These are phyloP conservation scores for Cytospora chrysosperma DNA, from an alignment of 2,329 filamentous ascomycete genomes.

Conservation along the genomic window DNA sequence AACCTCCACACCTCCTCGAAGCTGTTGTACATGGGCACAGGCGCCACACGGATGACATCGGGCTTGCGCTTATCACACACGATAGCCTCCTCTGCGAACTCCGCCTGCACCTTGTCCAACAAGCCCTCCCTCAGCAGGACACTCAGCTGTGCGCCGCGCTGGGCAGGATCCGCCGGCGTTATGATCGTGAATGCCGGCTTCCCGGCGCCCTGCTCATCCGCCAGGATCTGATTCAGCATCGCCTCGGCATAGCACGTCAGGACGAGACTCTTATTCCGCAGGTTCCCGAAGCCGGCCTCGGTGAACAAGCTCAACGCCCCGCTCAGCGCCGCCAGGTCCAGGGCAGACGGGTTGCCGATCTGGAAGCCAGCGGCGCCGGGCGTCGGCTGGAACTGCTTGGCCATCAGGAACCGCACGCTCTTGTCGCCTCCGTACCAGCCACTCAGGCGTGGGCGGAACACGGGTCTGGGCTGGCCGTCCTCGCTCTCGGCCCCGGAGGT, in stretches of 20 bases:
- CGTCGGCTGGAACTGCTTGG: slow-evolving; percentile 74
- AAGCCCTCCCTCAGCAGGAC: slow-evolving; percentile 66
- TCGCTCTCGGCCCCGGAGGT: slow-evolving; percentile 41
- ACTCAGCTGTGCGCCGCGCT: slow-evolving; percentile 78
- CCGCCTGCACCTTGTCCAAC: slow-evolving; percentile 64
- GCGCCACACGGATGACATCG: slow-evolving; percentile 80
- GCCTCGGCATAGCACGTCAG: slow-evolving; percentile 76
- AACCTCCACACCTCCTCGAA: slow-evolving; percentile 67
- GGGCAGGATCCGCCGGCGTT: slow-evolving; percentile 65
- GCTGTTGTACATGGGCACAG: slow-evolving; percentile 79
- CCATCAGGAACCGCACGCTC: slow-evolving; percentile 76
- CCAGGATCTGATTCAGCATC: slow-evolving; percentile 52
- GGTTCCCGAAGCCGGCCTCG: slow-evolving; percentile 64
- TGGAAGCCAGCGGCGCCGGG: slow-evolving; percentile 79
- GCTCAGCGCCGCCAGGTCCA: slow-evolving; percentile 74
- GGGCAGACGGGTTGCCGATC: slow-evolving; percentile 77
- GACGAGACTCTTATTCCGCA: slow-evolving; percentile 69
- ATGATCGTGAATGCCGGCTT: slow-evolving; percentile 57
- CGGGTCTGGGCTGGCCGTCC: slow-evolving; percentile 35
- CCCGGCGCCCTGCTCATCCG: slow-evolving; percentile 31
- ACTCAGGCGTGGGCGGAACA: slow-evolving; percentile 65
- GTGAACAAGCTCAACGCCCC: slow-evolving; percentile 74
- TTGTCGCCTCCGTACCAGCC: slow-evolving; percentile 91
- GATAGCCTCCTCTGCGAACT: slow-evolving; percentile 66
- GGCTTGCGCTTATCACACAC: slow-evolving; percentile 83